phyloP scores from a whole-genome alignment of 306 rosid species.

The Vigna unguiculata region DNA sequence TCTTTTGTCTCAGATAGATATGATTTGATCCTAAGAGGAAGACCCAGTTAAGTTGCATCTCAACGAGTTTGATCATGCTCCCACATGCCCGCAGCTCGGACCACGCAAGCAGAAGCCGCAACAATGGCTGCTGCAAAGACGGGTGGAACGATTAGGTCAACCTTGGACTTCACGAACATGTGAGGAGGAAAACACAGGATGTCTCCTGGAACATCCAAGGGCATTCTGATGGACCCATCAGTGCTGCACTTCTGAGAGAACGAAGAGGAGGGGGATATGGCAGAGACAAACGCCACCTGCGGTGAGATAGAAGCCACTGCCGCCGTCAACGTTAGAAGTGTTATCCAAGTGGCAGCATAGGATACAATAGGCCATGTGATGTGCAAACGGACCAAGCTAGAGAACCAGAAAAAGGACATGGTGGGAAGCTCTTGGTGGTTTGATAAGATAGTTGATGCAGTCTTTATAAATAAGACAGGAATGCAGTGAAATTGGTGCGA shows the following conservation, averaged over 20 bases:
- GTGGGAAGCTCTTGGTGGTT: not conserved
- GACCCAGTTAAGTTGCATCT: not conserved
- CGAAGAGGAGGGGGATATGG: constrained; percentile 64
- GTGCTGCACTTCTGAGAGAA: constrained; percentile 58
- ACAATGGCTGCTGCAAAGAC: constrained; percentile 77
- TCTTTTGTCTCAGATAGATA: not conserved
- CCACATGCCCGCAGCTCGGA: constrained; percentile 69
- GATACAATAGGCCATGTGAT: constrained; percentile 67
- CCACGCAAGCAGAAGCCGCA: constrained; percentile 71
- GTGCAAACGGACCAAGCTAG: constrained; percentile 47
- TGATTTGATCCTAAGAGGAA: too few relatives aligned
- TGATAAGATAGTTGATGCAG: not conserved
- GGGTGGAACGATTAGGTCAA: constrained; percentile 78
- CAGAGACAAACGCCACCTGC: constrained; percentile 75
- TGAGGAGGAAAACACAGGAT: constrained; percentile 74
- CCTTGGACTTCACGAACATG: constrained; percentile 57
- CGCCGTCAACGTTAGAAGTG: constrained; percentile 65
- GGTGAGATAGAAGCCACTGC: constrained; percentile 75
- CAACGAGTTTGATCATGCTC: constrained; percentile 45
- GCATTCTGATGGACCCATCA: constrained; percentile 63
- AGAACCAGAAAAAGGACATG: constrained; percentile 60
- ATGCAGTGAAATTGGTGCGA: constrained; percentile 30
- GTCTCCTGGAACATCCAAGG: constrained; percentile 73
- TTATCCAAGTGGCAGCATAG: constrained; percentile 73
- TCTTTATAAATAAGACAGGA: not conserved